Evolutionary conservation across 202 grass and related monocot species (phyloP), one percentile per base, ranked within the genome.

Genomic region (Zoysia matrella): DNA sequence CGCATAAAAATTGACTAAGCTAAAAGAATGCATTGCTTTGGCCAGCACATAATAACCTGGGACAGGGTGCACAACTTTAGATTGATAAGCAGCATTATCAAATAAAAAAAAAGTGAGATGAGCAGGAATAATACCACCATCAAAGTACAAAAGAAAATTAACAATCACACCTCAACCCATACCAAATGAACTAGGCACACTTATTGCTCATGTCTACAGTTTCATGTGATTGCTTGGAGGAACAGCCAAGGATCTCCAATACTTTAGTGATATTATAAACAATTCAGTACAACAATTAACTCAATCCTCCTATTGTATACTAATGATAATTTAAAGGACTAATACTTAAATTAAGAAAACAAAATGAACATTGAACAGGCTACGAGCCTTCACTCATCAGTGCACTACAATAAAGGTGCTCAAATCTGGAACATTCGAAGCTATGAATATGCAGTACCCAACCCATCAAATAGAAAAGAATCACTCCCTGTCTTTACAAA

Each of bases 31-130:
- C 60, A 36, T 1, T 1, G 7, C 1, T 18, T 57, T 81, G 2
- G 55, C 10, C 5, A 74, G 80, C 22, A 77, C 4, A 81, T 74
- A 69, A 3, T 60, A 87, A 94, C 89, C 92, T 94, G 92, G 89
- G 84, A 91, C 85, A 84, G 92, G 92, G 57, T 88, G 92, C 51
- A 89, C 92, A 87, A 82, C 73, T 89, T 94, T 90, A 82, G 80
- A 94, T 82, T 6, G 89, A 91, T 68, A 94, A 78, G 64, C 92
- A 91, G 92, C 80, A 94, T 82, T 15, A 74, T 83, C 5, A n/a
- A 54, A 84, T 46, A 11, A 73, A 88, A 50, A 14, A 43, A 68
- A 68, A 16, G 42, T 42, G 30, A 36, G 30, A 36, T 36, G 30
- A 51, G 41, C 49, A 65, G n/a, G 71, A 86, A 77, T 40, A 82